phyloP scores from a whole-genome alignment of 495 filamentous ascomycete species.

The Hypoxylon lenormandii region DNA sequence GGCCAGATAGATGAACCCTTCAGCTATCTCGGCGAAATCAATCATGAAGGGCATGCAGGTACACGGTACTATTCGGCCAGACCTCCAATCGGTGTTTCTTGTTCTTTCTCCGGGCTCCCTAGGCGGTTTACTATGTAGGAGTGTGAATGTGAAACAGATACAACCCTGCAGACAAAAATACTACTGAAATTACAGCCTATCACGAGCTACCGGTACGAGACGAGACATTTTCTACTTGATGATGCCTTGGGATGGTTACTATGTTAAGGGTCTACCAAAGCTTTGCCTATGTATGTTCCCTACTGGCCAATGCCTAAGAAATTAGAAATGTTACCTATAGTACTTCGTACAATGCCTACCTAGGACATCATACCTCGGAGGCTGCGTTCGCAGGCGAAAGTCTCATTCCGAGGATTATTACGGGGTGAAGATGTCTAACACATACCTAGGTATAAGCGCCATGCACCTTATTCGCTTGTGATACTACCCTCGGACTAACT shows the following conservation, averaged over 20 bases:
- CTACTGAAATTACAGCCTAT: neutral
- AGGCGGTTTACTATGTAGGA: slow-evolving; percentile 2
- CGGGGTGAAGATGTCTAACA: neutral
- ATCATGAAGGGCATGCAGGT: neutral
- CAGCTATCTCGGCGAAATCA: neutral
- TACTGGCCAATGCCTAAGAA: neutral
- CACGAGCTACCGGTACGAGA: neutral
- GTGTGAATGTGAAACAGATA: neutral
- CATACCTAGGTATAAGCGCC: slow-evolving; percentile 1
- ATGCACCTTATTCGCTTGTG: neutral
- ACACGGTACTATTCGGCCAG: neutral
- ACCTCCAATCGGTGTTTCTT: neutral
- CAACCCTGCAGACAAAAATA: neutral
- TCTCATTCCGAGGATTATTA: slow-evolving; percentile 4
- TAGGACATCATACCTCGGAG: neutral
- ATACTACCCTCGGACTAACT: too few species aligned
- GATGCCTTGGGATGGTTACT: neutral
- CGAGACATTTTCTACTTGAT: neutral
- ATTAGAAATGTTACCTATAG: slow-evolving; percentile 5
- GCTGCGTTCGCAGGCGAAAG: neutral
- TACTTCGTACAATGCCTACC: neutral
- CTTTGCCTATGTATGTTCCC: neutral
- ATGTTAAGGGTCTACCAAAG: too few species aligned
- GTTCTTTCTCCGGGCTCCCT: neutral
- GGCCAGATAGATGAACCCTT: neutral